phyloP scores from a whole-genome alignment of 2,329 filamentous ascomycete genomes.

The Cadophora malorum region DNA sequence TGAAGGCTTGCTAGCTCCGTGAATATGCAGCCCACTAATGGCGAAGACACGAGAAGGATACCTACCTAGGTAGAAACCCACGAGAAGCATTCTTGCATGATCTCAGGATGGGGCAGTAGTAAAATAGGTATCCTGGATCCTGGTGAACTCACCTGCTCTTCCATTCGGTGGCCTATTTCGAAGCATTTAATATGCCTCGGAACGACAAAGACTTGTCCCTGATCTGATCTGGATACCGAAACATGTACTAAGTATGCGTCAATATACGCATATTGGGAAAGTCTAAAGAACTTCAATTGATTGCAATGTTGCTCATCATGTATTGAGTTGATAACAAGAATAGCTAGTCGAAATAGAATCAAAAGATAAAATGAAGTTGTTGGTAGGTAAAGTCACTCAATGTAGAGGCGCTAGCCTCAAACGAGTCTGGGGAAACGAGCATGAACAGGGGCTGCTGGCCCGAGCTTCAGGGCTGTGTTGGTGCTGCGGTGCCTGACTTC shows the following conservation, averaged over 20 bases:
- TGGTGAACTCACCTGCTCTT: not conserved
- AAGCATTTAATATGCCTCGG: no score
- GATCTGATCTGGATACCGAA: not conserved
- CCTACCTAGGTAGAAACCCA: not conserved
- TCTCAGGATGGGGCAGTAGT: not conserved
- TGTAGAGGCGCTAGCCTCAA: conserved; percentile 7
- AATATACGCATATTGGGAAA: not conserved
- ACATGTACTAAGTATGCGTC: not conserved
- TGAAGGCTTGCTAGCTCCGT: conserved; percentile 3
- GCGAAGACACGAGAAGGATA: not conserved
- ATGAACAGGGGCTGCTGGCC: conserved; percentile 9
- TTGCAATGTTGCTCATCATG: not conserved
- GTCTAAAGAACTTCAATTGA: not conserved
- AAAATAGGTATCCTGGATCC: not conserved
- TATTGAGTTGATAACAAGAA: no score
- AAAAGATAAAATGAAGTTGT: not conserved
- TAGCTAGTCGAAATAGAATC: no score
- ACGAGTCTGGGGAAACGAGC: conserved; percentile 18
- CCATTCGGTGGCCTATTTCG: not conserved
- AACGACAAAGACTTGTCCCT: not conserved
- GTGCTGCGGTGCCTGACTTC: conserved; percentile 15
- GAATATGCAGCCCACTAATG: not conserved
- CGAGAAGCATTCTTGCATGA: not conserved
- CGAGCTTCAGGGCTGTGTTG: conserved; percentile 12
- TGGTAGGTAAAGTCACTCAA: not conserved